Evolutionary conservation across 176 grass and related monocot species (phyloP).

Genomic region (Secale cereale): DNA sequence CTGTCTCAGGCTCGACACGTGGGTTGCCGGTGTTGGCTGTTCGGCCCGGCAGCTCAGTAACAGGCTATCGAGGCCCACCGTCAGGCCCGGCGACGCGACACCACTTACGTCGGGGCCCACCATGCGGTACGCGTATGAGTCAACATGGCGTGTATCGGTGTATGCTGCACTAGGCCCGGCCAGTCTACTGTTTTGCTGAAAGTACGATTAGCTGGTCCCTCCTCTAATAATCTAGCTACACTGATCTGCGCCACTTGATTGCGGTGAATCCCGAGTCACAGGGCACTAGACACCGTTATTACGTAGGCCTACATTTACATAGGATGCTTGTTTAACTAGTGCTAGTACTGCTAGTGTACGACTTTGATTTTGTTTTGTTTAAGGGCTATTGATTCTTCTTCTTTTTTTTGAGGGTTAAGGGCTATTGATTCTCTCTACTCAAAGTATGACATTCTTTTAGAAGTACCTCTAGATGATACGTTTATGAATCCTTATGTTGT

Average conservation of each 20-base stretch:
- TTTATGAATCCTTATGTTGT: not conserved
- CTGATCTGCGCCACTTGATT: not conserved
- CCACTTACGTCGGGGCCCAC: not conserved
- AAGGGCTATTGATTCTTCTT: not conserved
- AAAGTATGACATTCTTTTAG: no score
- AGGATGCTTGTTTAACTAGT: not conserved
- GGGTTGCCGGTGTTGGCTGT: slow-evolving; percentile 1
- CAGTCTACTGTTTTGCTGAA: not conserved
- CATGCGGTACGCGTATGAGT: not conserved
- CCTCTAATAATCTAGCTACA: not conserved
- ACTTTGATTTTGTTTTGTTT: not conserved
- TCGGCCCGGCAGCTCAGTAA: not conserved
- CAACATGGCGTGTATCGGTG: slow-evolving; percentile 15
- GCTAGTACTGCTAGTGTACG: not conserved
- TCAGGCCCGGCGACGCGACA: slow-evolving; percentile 5
- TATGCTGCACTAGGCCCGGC: not conserved
- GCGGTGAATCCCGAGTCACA: not conserved
- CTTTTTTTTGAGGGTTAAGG: no score
- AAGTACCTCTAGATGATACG: not conserved
- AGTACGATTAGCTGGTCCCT: slow-evolving; percentile 5
- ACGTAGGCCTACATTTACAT: not conserved
- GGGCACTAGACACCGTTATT: slow-evolving; percentile 3
- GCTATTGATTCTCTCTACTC: not conserved
- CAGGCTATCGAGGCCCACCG: not conserved
- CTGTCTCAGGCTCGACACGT: slow-evolving; percentile 22